Conservation (phyloP, 23 red algal genomes). For the Gracilaria vermiculophylla region DNA sequence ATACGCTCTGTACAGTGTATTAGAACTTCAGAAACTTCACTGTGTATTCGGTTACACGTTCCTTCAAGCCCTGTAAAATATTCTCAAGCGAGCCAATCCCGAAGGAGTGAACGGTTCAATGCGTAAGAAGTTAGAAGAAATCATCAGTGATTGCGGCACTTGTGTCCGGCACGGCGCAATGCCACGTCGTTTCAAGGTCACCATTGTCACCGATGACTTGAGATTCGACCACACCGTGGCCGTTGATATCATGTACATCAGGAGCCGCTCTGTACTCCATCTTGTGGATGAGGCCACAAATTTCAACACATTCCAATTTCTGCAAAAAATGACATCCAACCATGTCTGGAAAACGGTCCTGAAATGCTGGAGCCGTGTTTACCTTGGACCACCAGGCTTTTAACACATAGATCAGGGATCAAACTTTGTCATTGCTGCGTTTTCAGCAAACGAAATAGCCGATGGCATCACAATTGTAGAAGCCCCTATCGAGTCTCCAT, state of each 20-base stretch:
- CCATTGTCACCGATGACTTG: conserved; percentile 1
- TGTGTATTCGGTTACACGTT: conserved; percentile 13
- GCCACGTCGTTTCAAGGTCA: conserved; percentile 6
- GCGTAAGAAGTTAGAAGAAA: background rate
- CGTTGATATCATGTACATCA: conserved; percentile 3
- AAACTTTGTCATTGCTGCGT: background rate
- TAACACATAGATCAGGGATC: conserved; percentile 9
- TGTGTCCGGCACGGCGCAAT: background rate
- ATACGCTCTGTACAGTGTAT: background rate
- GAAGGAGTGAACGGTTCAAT: background rate
- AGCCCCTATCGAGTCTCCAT: background rate
- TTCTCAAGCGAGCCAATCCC: background rate
- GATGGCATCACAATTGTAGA: background rate
- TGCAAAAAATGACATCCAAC: background rate
- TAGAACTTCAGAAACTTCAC: background rate
- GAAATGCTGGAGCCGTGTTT: background rate
- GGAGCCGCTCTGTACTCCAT: background rate
- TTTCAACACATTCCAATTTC: background rate
- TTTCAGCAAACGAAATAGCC: background rate
- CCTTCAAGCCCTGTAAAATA: background rate
- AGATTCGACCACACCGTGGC: conserved; percentile 19
- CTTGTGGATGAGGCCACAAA: conserved; percentile 26
- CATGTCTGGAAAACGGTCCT: conserved; percentile 12
- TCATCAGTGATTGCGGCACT: background rate
- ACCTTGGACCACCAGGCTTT: conserved; percentile 30